Percentiles rank a stretch among this genome's conserved stretches.
Conservation (phyloP, 2,329 filamentous ascomycete genomes). For the Corniculantispora saksenae region DNA sequence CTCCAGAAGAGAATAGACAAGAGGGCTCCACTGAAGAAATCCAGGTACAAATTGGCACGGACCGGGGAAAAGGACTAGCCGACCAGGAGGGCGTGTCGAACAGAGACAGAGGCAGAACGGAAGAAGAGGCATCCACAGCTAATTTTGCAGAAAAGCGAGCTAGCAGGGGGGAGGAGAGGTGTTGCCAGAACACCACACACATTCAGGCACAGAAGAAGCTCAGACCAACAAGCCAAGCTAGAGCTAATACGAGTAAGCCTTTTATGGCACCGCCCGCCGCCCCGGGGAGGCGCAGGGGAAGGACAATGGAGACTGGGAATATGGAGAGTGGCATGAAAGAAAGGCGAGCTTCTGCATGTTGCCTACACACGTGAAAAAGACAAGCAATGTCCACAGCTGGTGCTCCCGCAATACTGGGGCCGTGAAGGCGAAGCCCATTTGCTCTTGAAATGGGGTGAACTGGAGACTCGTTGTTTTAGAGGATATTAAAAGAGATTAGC, state of each 20-base stretch:
- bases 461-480: too few relatives aligned
- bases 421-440: not conserved
- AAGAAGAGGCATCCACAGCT: not conserved
- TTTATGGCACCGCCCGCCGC: conserved; percentile 1
- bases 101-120: not conserved
- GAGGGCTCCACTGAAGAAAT: conserved; percentile 3
- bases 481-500: not conserved
- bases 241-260: conserved; percentile 7
- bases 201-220: conserved; percentile 11
- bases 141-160: not conserved
- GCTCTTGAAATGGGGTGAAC: not conserved
- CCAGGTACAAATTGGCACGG: conserved; percentile 17
- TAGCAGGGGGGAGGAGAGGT: too few relatives aligned
- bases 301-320: not conserved
- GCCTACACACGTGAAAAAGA: not conserved
- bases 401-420: not conserved
- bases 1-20: not conserved
- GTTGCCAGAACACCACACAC: not conserved
- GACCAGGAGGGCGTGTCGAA: not conserved
- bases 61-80: conserved; percentile 14
- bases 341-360: not conserved
- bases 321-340: not conserved
- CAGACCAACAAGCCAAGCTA: conserved; percentile 7
- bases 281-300: conserved; percentile 1
- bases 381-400: not conserved